phyloP scores from a whole-genome alignment of 176 grass and related monocot species.

The Oryza nivara region DNA sequence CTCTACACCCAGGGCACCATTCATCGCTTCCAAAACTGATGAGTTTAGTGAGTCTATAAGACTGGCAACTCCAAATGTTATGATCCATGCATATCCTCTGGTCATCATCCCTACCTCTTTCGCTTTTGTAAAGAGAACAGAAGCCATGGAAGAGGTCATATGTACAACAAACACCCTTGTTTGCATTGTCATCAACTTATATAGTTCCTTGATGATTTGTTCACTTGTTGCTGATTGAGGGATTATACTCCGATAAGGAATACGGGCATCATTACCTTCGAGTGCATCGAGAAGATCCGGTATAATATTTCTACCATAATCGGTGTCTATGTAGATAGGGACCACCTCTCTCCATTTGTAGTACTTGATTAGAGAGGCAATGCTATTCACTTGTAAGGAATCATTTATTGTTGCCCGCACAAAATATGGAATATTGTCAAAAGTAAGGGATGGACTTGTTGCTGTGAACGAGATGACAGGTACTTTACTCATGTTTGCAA shows the following conservation, averaged over 20 bases:
- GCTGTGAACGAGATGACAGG: conserved; percentile 58
- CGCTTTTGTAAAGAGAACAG: conserved; percentile 44
- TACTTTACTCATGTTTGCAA: conserved; percentile 48
- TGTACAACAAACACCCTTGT: conserved; percentile 61
- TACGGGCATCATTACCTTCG: background rate
- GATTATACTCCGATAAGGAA: conserved; percentile 49
- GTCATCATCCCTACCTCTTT: conserved; percentile 64
- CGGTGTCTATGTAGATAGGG: conserved; percentile 49
- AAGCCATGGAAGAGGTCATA: conserved; percentile 31
- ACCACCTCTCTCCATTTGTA: conserved; percentile 62
- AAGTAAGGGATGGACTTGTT: conserved; percentile 43
- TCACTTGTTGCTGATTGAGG: conserved; percentile 38
- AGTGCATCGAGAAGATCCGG: conserved; percentile 49
- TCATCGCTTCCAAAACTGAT: conserved; percentile 38
- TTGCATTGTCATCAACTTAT: conserved; percentile 67
- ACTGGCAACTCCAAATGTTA: conserved; percentile 48
- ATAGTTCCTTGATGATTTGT: conserved; percentile 47
- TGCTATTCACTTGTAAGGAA: conserved; percentile 40
- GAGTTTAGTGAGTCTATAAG: conserved; percentile 43
- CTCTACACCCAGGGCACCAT: conserved; percentile 52
- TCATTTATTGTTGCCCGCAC: conserved; percentile 51
- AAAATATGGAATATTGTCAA: conserved; percentile 43
- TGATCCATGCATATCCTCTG: conserved; percentile 58
- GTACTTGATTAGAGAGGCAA: conserved; percentile 40
- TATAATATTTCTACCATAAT: conserved; percentile 55